These are phyloP conservation scores for Chlamydomonas asymmetrica DNA, from an alignment of 139 green algal genomes.

Conservation along the genomic window DNA sequence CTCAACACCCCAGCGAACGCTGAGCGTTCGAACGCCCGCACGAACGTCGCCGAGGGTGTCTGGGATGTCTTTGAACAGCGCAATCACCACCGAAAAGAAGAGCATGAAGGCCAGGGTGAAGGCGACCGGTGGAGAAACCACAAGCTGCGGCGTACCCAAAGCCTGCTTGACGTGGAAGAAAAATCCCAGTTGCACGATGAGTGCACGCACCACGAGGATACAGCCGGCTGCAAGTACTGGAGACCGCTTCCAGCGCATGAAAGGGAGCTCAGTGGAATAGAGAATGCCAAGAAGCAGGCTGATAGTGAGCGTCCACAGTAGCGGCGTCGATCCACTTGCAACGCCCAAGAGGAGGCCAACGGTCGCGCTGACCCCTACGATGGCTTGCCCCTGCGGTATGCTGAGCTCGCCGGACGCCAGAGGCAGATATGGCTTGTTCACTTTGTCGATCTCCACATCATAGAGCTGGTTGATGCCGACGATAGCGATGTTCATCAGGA, in stretches of 20 bases:
- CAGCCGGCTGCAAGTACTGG: conserved; percentile 75
- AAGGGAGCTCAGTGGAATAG: conserved; percentile 86
- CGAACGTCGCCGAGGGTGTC: conserved; percentile 82
- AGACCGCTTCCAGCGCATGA: conserved; percentile 91
- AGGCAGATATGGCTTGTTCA: conserved; percentile 98
- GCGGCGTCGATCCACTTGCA: conserved; percentile 43
- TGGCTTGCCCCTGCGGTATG: conserved; percentile 44
- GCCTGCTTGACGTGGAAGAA: conserved; percentile 79
- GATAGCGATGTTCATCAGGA: conserved; percentile 95
- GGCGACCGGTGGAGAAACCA: conserved; percentile 42
- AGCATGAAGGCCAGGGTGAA: conserved; percentile 92
- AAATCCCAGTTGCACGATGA: conserved; percentile 80
- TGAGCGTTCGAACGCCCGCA: conserved; percentile 79
- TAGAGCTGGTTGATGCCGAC: conserved; percentile 87
- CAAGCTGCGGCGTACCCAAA: conserved; percentile 2
- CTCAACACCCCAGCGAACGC: conserved; percentile 71
- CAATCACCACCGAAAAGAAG: conserved; percentile 92
- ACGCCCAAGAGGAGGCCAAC: conserved; percentile 46
- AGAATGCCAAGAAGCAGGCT: conserved; percentile 81
- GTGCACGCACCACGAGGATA: conserved; percentile 76
- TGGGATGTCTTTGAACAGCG: conserved; percentile 97
- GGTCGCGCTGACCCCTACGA: conserved; percentile 30
- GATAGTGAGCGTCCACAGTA: conserved; percentile 76
- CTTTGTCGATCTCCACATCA: conserved; percentile 87
- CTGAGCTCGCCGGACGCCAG: conserved; percentile 87